Evolutionary conservation across 139 green algal genomes (phyloP), one percentile per base, ranked within the genome.

Genomic region (Picochlorum sp.): DNA sequence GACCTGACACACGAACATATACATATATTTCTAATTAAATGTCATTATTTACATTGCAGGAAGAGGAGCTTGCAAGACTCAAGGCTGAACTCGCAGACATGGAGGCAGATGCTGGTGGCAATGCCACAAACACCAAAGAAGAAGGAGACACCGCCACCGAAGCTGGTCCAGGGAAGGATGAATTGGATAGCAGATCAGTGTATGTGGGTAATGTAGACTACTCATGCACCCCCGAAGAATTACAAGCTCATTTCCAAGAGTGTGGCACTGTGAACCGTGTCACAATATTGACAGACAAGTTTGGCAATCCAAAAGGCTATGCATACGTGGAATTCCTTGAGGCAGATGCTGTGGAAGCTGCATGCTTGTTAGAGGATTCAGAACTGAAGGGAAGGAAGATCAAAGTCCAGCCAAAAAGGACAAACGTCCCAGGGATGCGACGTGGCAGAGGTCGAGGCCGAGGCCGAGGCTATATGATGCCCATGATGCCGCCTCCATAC

Each of bases 251-350:
- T 70, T 82, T 91, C 57, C 75, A 95, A 82, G 70, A 67, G 18
- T 98, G 93, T 71, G 93, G 93, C 20, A 97, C 91, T 1, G 92
- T 98, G 30, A 98, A 98, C 76, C 85, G 93, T 6, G 93, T 98
- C 16, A 98, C 93, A 45, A 98, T 98, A 41, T 77, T 98, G 4
- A 96, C 90, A 2, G 93, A 98, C 82, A 89, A 86, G 61, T 87
- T 83, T 55, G 93, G 92, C 44, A 90, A 89, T 45, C 85, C 93
- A 10, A 98, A 98, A 86, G 87, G 84, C 24, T 98, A 87, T 81
- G 93, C 93, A 6, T 98, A 98, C 73, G 76, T 98, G 9, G 93
- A 98, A 85, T 98, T 98, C 63, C 45, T 97, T 28, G 91, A 98
- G 72, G 73, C 83, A 14, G 93, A 98, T 45, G 92, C 92, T 1